Evolutionary conservation across 1,139 yeast species (phyloP).

Genomic region (Saccharomyces hybrid): DNA sequence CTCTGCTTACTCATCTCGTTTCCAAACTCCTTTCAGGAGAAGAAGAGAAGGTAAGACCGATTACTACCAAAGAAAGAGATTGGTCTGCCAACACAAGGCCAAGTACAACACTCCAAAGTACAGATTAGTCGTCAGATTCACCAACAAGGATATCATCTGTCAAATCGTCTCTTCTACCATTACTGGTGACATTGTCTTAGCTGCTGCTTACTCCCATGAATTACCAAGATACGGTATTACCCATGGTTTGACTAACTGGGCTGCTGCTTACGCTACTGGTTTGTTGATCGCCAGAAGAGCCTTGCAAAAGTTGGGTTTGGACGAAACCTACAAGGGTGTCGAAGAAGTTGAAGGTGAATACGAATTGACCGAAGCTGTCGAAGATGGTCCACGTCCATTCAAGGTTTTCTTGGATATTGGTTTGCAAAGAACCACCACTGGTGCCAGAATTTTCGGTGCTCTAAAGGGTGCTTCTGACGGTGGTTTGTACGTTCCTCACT

Average conservation of each 20-base stretch:
- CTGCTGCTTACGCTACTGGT: conserved; percentile 99
- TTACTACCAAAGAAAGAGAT: conserved; percentile 99
- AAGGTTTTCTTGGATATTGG: conserved; percentile 99
- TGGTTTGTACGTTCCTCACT: conserved; percentile 99
- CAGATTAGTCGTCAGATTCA: conserved; percentile 99
- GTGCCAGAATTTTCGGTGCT: conserved; percentile 99
- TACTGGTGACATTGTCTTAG: conserved; percentile 91
- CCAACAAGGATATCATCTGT: conserved; percentile 98
- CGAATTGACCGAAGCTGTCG: conserved; percentile 97
- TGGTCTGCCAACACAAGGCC: conserved; percentile 99
- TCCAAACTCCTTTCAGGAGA: conserved; percentile 99
- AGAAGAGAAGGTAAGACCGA: conserved; percentile 99
- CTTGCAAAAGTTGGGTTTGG: conserved; percentile 94
- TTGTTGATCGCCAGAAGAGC: conserved; percentile 98
- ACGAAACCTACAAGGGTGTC: conserved; percentile 97
- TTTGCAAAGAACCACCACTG: conserved; percentile 99
- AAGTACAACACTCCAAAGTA: conserved; percentile 99
- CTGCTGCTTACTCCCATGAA: conserved; percentile 99
- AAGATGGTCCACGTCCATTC: conserved; percentile 99
- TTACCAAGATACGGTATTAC: conserved; percentile 95
- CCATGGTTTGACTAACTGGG: conserved; percentile 99
- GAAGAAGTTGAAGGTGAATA: conserved; percentile 99
- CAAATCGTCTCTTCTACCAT: conserved; percentile 95
- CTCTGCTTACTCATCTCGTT: conserved; percentile 97
- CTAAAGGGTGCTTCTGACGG: conserved; percentile 99